phyloP scores from a whole-genome alignment of 768 basidiomycete genomes.

The Lentinus tigrinus region DNA sequence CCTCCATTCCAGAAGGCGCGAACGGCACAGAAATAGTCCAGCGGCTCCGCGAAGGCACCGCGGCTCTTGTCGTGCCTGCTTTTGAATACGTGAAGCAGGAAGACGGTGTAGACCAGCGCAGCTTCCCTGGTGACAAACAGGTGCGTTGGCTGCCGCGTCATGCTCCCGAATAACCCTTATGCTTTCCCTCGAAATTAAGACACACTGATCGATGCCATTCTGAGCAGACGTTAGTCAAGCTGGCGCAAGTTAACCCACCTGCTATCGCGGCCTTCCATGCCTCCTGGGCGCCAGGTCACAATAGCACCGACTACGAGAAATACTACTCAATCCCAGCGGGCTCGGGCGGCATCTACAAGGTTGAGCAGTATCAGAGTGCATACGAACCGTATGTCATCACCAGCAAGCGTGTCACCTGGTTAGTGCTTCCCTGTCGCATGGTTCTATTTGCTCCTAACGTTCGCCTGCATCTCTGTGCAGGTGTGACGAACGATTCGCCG shows the following conservation, averaged over 20 bases:
- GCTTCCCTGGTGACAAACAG: slow-evolving; percentile 70
- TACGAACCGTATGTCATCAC: slow-evolving; percentile 91
- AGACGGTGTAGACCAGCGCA: slow-evolving; percentile 56
- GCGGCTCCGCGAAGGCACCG: slow-evolving; percentile 55
- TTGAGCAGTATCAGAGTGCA: slow-evolving; percentile 73
- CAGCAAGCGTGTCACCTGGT: slow-evolving; percentile 75
- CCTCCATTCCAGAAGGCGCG: background rate
- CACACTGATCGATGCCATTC: background rate
- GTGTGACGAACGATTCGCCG: slow-evolving; percentile 90
- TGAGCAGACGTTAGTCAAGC: slow-evolving; percentile 53
- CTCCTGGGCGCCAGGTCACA: slow-evolving; percentile 77
- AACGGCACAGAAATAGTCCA: slow-evolving; percentile 25
- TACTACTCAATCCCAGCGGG: slow-evolving; percentile 53
- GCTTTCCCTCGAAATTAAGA: no score
- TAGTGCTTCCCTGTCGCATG: slow-evolving; percentile 14
- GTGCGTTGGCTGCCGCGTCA: slow-evolving; percentile 32
- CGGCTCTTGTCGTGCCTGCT: slow-evolving; percentile 80
- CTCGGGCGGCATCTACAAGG: slow-evolving; percentile 71
- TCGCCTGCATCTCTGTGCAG: slow-evolving; percentile 34
- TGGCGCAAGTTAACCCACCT: slow-evolving; percentile 48
- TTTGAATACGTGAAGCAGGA: slow-evolving; percentile 74
- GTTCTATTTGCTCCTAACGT: background rate
- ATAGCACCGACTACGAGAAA: slow-evolving; percentile 72
- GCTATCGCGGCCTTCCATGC: slow-evolving; percentile 75
- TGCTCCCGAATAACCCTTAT: background rate